Evolutionary conservation across 2,329 filamentous ascomycete genomes (phyloP), one percentile per base, ranked within the genome.

Genomic region (Ceratocystiopsis minuta): DNA sequence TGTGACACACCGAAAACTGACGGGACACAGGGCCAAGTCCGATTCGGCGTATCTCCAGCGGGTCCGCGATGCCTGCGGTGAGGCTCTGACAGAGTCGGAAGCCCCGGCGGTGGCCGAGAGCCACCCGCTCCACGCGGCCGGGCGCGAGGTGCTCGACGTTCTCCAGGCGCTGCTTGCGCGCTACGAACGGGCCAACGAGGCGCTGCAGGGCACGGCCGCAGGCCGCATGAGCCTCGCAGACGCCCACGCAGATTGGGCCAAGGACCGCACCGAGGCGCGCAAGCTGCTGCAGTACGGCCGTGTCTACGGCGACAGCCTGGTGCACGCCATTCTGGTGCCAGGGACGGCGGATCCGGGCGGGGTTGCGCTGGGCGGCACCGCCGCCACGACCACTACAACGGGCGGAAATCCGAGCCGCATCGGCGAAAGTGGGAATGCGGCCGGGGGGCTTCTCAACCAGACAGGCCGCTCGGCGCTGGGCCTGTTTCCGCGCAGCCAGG

Each of bases 281-380:
- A 46, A 45, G 43, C 44, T 50, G 15, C 37, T 51, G 1, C 14
- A n/a, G 3, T 51, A 48, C 36, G 49, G 49, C n/a, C 46, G 47
- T 3, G 34, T 39, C 4, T 51, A 50, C 43, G 49, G 48, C 34
- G 49, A 49, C 16, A 41, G 45, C 4, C 39, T 51, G 11, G 45
- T 47, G 31, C 46, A 44, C 32, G 42, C 45, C 16, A 48, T 49
- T 10, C 42, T 51, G 12, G 44, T 49, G 12, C 49, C 49, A 18
- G 18, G 24, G 4, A 6, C n/a, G 20, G n/a, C 18, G 10, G 28
- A 11, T 2, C 24, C 14, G 6, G 11, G 17, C 2, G 6, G 28
- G 3, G 31, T 14, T 6, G 12, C 10, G 10, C n/a, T 1, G 17
- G 11, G 6, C 17, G 18, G 16, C 14, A 11, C 20, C 11, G 9